These are phyloP conservation scores for Entonaema liquescens DNA, from an alignment of 495 filamentous ascomycete genomes.

Conservation along the genomic window DNA sequence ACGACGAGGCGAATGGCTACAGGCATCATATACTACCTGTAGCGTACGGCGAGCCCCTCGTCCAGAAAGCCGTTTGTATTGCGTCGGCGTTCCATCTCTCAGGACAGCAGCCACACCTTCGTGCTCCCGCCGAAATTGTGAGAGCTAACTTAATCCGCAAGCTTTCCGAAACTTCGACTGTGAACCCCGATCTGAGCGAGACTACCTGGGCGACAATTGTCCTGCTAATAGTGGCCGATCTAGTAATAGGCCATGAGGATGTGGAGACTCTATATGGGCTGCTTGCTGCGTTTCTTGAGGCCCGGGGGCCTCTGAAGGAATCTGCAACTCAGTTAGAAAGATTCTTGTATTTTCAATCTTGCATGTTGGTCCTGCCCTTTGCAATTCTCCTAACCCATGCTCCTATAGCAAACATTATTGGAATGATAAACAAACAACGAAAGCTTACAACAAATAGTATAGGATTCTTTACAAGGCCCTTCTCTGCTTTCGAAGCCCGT, in stretches of 20 bases:
- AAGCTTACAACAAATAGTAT: neutral
- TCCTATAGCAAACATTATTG: neutral
- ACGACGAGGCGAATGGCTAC: slow-evolving; percentile 20
- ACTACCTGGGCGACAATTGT: slow-evolving; percentile 18
- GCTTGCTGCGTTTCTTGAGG: slow-evolving; percentile 7
- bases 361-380: neutral
- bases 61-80: slow-evolving; percentile 21
- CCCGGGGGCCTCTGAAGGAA: neutral
- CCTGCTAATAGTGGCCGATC: slow-evolving; percentile 11
- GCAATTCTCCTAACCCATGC: neutral
- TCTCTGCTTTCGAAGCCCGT: neutral
- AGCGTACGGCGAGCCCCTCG: slow-evolving; percentile 7
- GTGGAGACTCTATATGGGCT: neutral
- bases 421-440: neutral
- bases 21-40: slow-evolving; percentile 17
- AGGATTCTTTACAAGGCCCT: neutral
- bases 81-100: slow-evolving; percentile 20
- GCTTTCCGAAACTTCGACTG: neutral
- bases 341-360: neutral
- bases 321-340: neutral
- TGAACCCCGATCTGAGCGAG: slow-evolving; percentile 16
- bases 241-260: slow-evolving; percentile 18
- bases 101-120: neutral
- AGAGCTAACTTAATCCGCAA: slow-evolving; percentile 14
- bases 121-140: slow-evolving; percentile 15